phyloP scores from a whole-genome alignment of 768 basidiomycete genomes.

The Hemileccinum impolitum region DNA sequence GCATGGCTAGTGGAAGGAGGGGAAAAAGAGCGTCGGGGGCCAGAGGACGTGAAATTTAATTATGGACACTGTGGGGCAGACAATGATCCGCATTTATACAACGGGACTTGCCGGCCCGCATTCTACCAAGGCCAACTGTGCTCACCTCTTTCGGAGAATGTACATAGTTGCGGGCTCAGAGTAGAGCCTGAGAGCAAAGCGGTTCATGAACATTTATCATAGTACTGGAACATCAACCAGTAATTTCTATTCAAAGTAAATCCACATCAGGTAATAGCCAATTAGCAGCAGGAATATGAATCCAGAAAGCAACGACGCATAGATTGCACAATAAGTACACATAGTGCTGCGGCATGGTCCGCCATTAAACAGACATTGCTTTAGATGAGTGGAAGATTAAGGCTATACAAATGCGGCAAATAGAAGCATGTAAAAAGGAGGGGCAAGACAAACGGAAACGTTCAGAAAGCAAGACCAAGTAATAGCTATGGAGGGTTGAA shows the following conservation, averaged over 20 bases:
- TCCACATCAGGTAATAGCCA: no score
- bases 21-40: conserved; percentile 8
- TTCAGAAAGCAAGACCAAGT: conserved; percentile 36
- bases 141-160: no score
- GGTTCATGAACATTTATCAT: no score
- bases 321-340: conserved; percentile 41
- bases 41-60: no score
- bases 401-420: conserved; percentile 48
- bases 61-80: neutral
- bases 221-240: no score
- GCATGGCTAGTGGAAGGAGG: conserved; percentile 23
- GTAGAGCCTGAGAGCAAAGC: no score
- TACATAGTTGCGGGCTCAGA: no score
- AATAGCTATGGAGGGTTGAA: conserved; percentile 34
- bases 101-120: no score
- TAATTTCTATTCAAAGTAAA: no score
- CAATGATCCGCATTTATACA: neutral
- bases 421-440: conserved; percentile 24
- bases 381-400: conserved; percentile 38
- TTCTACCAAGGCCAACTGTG: no score
- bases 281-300: neutral
- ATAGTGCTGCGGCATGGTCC: conserved; percentile 34
- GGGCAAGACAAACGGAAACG: conserved; percentile 23
- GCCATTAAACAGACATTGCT: conserved; percentile 41
- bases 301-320: conserved; percentile 29